Base-by-base conservation (phyloP, 2,329 filamentous ascomycete genomes). In the Colletotrichum spinosum region DNA sequence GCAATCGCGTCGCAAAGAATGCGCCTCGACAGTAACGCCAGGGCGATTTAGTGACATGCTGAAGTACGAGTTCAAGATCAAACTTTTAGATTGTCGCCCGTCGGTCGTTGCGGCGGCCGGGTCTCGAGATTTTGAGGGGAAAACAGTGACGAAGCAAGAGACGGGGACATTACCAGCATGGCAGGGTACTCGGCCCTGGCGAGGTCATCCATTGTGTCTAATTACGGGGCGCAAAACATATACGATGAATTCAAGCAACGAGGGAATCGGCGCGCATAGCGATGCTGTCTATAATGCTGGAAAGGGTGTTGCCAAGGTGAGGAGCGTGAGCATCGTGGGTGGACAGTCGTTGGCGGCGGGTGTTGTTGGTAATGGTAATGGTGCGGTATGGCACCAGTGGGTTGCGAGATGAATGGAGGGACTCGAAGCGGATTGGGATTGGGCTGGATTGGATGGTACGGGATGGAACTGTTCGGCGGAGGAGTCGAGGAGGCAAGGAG, bases 111-210 rank as follows among this genome's bases (percentile, higher is more conserved):
- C 25, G 17, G 48, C 17, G 37, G 42, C 17, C 13, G 42, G 58
- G 52, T 25, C 4, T 10, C 15, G 15, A 17, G n/a, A n/a, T 13
- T 34, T 7, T 60, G 53, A 12, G 37, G 59, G 37, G 57, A 25
- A 33, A 53, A 60, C 38, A 55, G 39, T 54, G 55, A 55, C 49
- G 55, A 60, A 38, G 25, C 17, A 50, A 42, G 37, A 45, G 17
- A 60, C 13, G 46, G 41, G 15, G 53, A 61, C 57, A 54, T 85
- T 85, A 97, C 95, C 90, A 97, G 90, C 88, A 98, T 90, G 72
- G 90, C 90, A 78, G 95, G 94, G 84, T 98, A 98, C 80, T 97
- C 95, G 79, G 92, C 86, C 80, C 94, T 89, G 77, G 92, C 90
- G 75, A 95, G 86, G 74, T 90, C 90, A 67, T 92, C 90, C 89